These are phyloP conservation scores for Scleroderma bovista DNA, from an alignment of 768 basidiomycete genomes.

Conservation along the genomic window DNA sequence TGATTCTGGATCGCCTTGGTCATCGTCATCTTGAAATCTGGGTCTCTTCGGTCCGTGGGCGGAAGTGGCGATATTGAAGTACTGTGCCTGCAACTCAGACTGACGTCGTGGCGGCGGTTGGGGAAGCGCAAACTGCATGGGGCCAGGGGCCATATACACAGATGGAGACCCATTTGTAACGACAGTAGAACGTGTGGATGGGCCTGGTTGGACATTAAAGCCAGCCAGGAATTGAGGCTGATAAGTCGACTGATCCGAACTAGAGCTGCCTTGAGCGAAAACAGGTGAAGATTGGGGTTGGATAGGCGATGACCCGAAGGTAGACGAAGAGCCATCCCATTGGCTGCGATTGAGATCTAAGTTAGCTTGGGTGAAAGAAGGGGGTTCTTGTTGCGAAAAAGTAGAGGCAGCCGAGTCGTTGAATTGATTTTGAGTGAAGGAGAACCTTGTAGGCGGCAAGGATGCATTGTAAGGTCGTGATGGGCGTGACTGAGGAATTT, in stretches of 20 bases:
- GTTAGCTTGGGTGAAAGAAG: conserved; percentile 5
- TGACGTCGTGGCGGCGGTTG: conserved; percentile 24
- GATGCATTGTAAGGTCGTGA: conserved; percentile 1
- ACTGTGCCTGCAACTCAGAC: conserved; percentile 25
- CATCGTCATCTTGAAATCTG: conserved; percentile 17
- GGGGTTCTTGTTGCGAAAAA: conserved; percentile 6
- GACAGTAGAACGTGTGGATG: conserved; percentile 7
- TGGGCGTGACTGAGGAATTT: conserved; percentile 10
- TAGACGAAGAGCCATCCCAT: conserved; percentile 12
- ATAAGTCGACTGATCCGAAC: conserved; percentile 11
- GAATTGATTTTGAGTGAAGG: conserved; percentile 11
- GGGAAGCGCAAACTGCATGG: conserved; percentile 28
- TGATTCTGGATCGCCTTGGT: conserved; percentile 14
- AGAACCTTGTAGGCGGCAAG: conserved; percentile 2
- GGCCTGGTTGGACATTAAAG: conserved; percentile 8
- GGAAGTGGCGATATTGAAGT: conserved; percentile 11
- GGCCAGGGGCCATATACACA: conserved; percentile 16
- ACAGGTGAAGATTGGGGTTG: conserved; percentile 8
- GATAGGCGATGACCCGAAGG: conserved; percentile 9
- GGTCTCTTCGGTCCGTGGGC: conserved; percentile 12
- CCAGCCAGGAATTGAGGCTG: conserved; percentile 8
- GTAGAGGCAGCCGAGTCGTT: conserved; percentile 6
- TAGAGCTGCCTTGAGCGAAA: conserved; percentile 9
- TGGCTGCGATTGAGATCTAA: conserved; percentile 2
- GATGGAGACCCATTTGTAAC: conserved; percentile 3